phyloP scores from a whole-genome alignment of 73 alveolate genomes.

The Tetrahymena malaccensis region DNA sequence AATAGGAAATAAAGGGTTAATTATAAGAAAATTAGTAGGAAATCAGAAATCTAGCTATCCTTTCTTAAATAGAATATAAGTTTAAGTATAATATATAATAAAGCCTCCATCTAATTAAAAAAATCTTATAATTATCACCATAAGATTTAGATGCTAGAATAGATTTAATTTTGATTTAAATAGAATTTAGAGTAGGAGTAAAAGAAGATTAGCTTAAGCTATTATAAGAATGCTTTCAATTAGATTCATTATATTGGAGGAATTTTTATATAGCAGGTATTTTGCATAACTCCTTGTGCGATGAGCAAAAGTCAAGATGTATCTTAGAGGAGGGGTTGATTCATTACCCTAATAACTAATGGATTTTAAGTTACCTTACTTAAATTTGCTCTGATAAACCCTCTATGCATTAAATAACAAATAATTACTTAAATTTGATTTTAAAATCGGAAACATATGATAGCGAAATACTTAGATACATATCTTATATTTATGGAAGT shows the following conservation, averaged over 20 bases:
- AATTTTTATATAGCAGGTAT: not conserved
- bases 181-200: not conserved
- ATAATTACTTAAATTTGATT: not conserved
- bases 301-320: not conserved
- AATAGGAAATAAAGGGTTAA: not conserved
- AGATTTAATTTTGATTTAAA: not conserved
- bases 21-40: not conserved
- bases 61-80: not conserved
- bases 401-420: not conserved
- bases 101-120: not conserved
- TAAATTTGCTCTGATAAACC: not conserved
- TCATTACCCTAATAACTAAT: not conserved
- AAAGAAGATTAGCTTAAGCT: not conserved
- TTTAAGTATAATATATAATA: not conserved
- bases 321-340: not conserved
- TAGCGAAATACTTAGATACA: not conserved
- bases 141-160: not conserved
- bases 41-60: not conserved
- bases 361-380: not conserved
- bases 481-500: not conserved
- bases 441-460: not conserved
- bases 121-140: not conserved
- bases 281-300: not conserved
- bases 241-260: not conserved
- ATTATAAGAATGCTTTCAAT: not conserved